phyloP scores from a whole-genome alignment of 2,329 filamentous ascomycete genomes.

The Aspergillus awamori region DNA sequence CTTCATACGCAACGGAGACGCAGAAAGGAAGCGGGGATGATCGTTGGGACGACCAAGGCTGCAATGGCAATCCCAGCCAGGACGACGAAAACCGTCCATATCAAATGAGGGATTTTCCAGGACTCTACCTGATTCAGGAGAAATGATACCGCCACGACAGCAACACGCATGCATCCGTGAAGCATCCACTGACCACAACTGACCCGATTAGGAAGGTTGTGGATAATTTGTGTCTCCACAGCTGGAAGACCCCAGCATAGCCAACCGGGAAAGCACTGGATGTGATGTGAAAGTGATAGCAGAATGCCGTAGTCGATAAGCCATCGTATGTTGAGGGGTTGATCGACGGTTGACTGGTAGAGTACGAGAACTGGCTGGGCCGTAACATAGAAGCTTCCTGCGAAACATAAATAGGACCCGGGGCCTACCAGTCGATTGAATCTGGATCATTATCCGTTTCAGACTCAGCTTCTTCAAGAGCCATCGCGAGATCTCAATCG shows the following conservation, averaged over 20 bases:
- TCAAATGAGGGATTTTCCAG: constrained; percentile 42
- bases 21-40: constrained; percentile 35
- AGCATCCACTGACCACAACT: constrained; percentile 38
- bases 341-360: constrained; percentile 35
- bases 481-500: constrained; percentile 27
- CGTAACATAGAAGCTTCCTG: constrained; percentile 31
- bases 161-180: constrained; percentile 43
- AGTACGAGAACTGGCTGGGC: constrained; percentile 25
- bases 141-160: constrained; percentile 41
- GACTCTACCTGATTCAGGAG: constrained; percentile 33
- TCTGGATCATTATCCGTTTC: constrained; percentile 38
- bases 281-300: constrained; percentile 33
- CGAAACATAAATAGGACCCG: constrained; percentile 47
- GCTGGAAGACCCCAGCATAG: constrained; percentile 32
- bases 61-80: constrained; percentile 32
- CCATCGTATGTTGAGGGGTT: constrained; percentile 35
- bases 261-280: constrained; percentile 37
- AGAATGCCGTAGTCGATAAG: constrained; percentile 38
- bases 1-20: constrained; percentile 35
- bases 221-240: constrained; percentile 42
- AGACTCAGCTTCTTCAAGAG: constrained; percentile 29
- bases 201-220: constrained; percentile 35
- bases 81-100: constrained; percentile 25
- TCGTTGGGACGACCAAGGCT: constrained; percentile 32
- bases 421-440: constrained; percentile 30